A percentile compares a stretch with the other conserved stretches of the same genome.
Conservation (phyloP, 1,284 basidiomycete species). For the Naganishia albida region DNA sequence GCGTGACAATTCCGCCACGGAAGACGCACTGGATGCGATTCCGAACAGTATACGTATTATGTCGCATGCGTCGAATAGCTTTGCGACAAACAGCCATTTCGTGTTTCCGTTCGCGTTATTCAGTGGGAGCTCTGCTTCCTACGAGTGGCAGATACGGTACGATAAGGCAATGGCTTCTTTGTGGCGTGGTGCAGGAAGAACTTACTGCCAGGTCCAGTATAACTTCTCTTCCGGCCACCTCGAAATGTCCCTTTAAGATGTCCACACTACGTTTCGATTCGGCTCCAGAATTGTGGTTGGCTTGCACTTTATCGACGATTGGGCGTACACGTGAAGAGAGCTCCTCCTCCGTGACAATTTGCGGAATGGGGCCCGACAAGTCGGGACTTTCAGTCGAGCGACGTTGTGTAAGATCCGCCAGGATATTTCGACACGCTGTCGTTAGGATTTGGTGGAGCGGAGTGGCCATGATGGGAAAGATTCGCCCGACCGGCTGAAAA, state of each 20-base stretch:
- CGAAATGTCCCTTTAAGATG: constrained; percentile 6
- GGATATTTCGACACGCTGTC: constrained; percentile 1
- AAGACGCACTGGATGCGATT: constrained; percentile 12
- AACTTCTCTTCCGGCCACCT: constrained; percentile 16
- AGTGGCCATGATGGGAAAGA: background rate
- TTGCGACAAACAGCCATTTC: constrained; percentile 15
- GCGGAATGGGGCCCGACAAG: constrained; percentile 7
- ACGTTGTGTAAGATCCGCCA: constrained; percentile 1
- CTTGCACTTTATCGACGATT: background rate
- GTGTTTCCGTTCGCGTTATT: background rate
- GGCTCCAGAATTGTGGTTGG: background rate
- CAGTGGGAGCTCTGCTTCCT: constrained; percentile 8
- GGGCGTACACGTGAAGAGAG: constrained; percentile 3
- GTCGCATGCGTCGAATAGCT: constrained; percentile 18
- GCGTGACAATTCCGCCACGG: too few relatives aligned
- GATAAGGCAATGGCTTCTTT: background rate
- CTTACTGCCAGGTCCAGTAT: constrained; percentile 12
- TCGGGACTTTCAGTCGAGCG: background rate
- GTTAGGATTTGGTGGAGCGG: constrained; percentile 1
- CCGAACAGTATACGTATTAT: constrained; percentile 19
- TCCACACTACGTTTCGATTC: background rate
- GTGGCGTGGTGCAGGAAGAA: background rate
- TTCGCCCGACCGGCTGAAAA: background rate
- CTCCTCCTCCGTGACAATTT: background rate
- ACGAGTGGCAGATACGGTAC: background rate